Evolutionary conservation across 2,329 filamentous ascomycete species (phyloP).

Genomic region (Colletotrichum cordylinicola): DNA sequence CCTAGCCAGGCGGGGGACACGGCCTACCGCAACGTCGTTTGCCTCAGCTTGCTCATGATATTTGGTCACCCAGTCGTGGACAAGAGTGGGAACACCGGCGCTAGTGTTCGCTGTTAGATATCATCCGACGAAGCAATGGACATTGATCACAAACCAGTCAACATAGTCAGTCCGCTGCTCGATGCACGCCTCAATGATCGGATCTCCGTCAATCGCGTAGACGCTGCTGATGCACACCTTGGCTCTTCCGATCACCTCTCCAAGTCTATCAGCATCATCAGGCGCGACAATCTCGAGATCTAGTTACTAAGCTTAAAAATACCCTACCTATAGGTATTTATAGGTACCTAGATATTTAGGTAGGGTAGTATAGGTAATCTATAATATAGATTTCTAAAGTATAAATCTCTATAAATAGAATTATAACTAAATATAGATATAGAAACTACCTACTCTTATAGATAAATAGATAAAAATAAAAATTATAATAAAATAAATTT

Average conservation of each 20-base stretch:
- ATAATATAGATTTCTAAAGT: too few relatives aligned
- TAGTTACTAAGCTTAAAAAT: not conserved
- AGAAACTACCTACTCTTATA: too few relatives aligned
- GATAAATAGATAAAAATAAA: too few relatives aligned
- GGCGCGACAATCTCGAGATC: not conserved
- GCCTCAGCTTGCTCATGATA: not conserved
- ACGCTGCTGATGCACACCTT: not conserved
- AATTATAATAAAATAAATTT: too few relatives aligned
- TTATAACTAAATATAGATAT: too few relatives aligned
- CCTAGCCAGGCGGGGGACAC: not conserved
- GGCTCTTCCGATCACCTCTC: not conserved
- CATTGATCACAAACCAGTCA: not conserved
- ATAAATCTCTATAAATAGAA: too few relatives aligned
- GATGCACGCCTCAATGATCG: not conserved
- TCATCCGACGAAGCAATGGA: not conserved
- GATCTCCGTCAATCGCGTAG: not conserved
- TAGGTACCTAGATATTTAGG: too few relatives aligned
- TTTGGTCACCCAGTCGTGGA: not conserved
- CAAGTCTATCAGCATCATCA: not conserved
- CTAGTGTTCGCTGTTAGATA: not conserved
- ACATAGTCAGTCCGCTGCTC: not conserved
- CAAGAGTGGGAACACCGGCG: not conserved
- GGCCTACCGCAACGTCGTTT: not conserved
- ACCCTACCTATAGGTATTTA: too few relatives aligned
- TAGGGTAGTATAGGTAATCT: too few relatives aligned